Percentiles rank a stretch among this genome's conserved stretches.
These are phyloP conservation scores for Cynanchum wilfordii DNA, from an alignment of 257 asterid genomes.

Conservation along the genomic window DNA sequence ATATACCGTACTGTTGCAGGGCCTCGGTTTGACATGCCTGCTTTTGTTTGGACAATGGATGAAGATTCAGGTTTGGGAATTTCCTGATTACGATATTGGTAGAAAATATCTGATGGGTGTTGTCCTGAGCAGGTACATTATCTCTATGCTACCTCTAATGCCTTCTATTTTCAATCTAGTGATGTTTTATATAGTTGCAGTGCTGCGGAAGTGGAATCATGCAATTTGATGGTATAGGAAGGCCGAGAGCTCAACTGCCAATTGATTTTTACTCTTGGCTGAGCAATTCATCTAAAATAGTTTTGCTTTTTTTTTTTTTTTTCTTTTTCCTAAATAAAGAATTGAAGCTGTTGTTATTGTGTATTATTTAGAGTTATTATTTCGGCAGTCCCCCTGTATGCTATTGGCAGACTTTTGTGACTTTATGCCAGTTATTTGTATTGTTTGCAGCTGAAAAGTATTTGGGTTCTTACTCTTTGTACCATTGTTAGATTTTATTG, in stretches of 20 bases:
- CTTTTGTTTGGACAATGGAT: constrained; percentile 70
- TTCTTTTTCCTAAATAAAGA: constrained; percentile 21
- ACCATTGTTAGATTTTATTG: constrained; percentile 1
- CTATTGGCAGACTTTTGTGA: constrained; percentile 25
- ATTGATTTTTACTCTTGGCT: constrained; percentile 50
- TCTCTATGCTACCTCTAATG: constrained; percentile 19
- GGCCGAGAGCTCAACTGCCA: constrained; percentile 46
- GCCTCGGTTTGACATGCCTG: constrained; percentile 81
- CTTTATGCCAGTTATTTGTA: constrained; percentile 7
- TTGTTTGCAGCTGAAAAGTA: constrained; percentile 10
- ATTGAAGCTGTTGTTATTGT: constrained; percentile 19
- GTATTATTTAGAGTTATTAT: constrained; percentile 18
- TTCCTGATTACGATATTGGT: constrained; percentile 15
- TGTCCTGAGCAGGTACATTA: constrained; percentile 38
- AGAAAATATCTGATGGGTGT: constrained; percentile 1
- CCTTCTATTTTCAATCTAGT: constrained; percentile 31
- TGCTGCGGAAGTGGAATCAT: constrained; percentile 26
- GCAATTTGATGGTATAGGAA: constrained; percentile 13
- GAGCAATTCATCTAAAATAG: constrained; percentile 39
- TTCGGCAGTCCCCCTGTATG: constrained; percentile 23
- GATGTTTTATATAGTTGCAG: constrained; percentile 34
- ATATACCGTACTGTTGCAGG: constrained; percentile 80
- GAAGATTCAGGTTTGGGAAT: constrained; percentile 38
- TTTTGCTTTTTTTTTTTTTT: neutral
- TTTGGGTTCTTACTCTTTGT: neutral